Conservation (phyloP, 371 early-diverging fungal species). For the Cladochytrium tenue region DNA sequence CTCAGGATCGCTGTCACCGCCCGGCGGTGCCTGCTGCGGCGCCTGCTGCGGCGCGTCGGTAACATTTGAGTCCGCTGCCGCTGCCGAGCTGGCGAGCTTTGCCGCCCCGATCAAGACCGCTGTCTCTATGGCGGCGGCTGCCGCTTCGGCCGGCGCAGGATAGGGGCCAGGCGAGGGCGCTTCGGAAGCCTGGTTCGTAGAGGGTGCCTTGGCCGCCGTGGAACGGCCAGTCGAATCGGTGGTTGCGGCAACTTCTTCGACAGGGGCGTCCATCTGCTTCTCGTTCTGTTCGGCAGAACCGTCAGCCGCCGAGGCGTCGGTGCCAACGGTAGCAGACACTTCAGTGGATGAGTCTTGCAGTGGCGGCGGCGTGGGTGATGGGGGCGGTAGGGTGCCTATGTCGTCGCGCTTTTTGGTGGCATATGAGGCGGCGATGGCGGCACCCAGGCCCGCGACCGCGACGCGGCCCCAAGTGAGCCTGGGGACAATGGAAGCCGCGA, state of each 20-base stretch:
- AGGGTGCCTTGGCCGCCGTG: too few relatives aligned
- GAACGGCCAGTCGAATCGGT: too few relatives aligned
- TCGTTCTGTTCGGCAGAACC: neutral
- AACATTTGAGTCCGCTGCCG: too few relatives aligned
- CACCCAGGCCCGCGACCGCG: conserved; percentile 7
- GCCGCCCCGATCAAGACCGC: neutral
- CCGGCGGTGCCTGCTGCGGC: too few relatives aligned
- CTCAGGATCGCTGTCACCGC: too few relatives aligned
- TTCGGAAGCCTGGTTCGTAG: too few relatives aligned
- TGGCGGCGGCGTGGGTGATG: too few relatives aligned
- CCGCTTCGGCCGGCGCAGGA: neutral
- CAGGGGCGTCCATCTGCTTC: neutral
- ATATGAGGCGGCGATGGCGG: conserved; percentile 3
- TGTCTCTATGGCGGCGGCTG: neutral
- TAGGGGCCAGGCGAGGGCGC: too few relatives aligned
- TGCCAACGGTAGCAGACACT: too few relatives aligned
- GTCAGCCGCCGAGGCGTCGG: neutral
- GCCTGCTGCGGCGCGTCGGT: too few relatives aligned
- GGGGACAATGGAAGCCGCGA: conserved; percentile 12
- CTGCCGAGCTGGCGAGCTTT: neutral
- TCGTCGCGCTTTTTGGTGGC: neutral
- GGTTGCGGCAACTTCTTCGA: conserved; percentile 1
- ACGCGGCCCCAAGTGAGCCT: conserved; percentile 14
- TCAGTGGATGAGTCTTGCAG: too few relatives aligned
- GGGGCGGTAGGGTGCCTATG: too few relatives aligned